These are phyloP conservation scores for Erysimum cheiri DNA, from an alignment of 441 rosid genomes.

Conservation along the genomic window DNA sequence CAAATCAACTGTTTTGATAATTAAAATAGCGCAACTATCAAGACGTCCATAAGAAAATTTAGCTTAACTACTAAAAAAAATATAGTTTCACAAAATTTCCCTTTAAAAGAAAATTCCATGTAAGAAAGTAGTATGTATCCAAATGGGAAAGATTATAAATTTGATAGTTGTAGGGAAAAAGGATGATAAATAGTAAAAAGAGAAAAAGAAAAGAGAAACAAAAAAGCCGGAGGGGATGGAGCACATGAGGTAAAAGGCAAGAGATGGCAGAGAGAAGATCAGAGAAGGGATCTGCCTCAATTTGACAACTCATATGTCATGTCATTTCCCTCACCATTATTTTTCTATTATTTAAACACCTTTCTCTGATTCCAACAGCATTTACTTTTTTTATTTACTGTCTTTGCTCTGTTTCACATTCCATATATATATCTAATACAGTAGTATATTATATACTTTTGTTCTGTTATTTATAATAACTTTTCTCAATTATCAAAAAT, in stretches of 20 bases:
- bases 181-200: conserved; percentile 8
- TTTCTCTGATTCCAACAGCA: conserved; percentile 26
- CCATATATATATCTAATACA: neutral
- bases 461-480: too few species aligned
- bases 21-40: neutral
- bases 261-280: conserved; percentile 45
- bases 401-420: conserved; percentile 39
- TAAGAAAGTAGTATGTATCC: conserved; percentile 13
- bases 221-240: conserved; percentile 25
- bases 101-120: conserved; percentile 11
- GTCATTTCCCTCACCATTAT: conserved; percentile 35
- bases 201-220: neutral
- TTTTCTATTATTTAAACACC: neutral
- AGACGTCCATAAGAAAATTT: neutral
- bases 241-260: conserved; percentile 46
- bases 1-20: neutral
- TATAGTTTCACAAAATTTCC: neutral
- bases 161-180: conserved; percentile 4
- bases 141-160: conserved; percentile 7
- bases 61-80: neutral
- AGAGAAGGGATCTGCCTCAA: conserved; percentile 46
- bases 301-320: conserved; percentile 48
- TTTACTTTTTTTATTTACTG: conserved; percentile 26
- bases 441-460: neutral
- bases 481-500: neutral